Conservation (phyloP, 2,329 filamentous ascomycete species). For the Diaporthe amygdali region DNA sequence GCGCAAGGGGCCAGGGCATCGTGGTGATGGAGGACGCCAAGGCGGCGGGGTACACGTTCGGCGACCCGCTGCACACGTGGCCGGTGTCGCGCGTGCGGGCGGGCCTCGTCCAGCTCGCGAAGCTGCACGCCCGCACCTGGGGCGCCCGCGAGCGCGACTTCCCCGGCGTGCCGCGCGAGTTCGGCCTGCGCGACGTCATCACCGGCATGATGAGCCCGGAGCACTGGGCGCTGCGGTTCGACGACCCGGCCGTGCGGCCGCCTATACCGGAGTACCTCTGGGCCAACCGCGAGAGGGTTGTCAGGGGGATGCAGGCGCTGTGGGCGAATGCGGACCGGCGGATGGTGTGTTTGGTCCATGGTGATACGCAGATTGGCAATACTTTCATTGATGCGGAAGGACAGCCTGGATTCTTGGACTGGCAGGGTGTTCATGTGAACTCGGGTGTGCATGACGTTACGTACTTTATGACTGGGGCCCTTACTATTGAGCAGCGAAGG, state of each 20-base stretch:
- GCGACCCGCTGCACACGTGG: constrained; percentile 16
- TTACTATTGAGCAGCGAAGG: constrained; percentile 46
- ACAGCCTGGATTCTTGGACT: constrained; percentile 46
- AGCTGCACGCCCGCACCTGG: constrained; percentile 46
- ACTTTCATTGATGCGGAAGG: constrained; percentile 44
- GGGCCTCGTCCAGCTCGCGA: constrained; percentile 45
- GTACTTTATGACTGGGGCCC: constrained; percentile 44
- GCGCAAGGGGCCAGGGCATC: constrained; percentile 19
- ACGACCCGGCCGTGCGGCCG: constrained; percentile 19
- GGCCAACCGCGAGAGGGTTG: constrained; percentile 12
- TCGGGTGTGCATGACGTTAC: constrained; percentile 49
- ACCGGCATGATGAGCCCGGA: constrained; percentile 19
- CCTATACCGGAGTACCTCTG: constrained; percentile 12
- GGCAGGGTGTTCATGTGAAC: constrained; percentile 45
- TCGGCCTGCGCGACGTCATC: constrained; percentile 42
- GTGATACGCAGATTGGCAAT: constrained; percentile 50
- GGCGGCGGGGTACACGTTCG: constrained; percentile 30
- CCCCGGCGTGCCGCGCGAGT: constrained; percentile 24
- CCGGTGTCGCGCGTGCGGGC: constrained; percentile 4
- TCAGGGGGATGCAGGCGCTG: constrained; percentile 37
- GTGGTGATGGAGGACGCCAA: constrained; percentile 16
- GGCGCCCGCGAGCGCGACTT: constrained; percentile 36
- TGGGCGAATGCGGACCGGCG: constrained; percentile 41
- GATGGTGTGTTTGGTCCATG: constrained; percentile 47
- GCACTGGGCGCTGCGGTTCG: constrained; percentile 15